Percentiles rank a stretch among this genome's conserved stretches.
Evolutionary conservation across 1,139 yeast genomes (phyloP).

Genomic region (Debaryomycetaceae sp.): DNA sequence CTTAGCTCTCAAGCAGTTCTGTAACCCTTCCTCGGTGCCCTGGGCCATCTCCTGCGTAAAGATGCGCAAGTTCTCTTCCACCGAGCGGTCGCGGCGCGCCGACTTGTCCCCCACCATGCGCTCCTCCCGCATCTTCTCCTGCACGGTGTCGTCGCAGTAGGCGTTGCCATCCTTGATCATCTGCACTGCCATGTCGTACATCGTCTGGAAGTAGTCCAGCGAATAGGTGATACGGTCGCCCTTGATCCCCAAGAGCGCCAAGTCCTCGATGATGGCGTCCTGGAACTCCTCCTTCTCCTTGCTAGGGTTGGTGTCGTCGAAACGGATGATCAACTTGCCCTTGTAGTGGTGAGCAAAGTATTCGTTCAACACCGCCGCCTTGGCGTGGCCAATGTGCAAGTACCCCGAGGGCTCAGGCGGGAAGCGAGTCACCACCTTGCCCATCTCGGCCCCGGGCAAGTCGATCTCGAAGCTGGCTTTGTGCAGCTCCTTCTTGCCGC

Average conservation of each 20-base stretch:
- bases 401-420: conserved; percentile 94
- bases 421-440: conserved; percentile 95
- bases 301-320: conserved; percentile 95
- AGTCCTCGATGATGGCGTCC: conserved; percentile 87
- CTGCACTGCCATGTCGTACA: conserved; percentile 81
- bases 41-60: conserved; percentile 88
- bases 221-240: conserved; percentile 86
- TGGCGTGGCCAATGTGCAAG: conserved; percentile 91
- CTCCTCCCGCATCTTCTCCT: conserved; percentile 94
- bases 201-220: conserved; percentile 84
- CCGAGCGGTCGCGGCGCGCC: conserved; percentile 81
- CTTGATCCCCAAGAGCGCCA: conserved; percentile 81
- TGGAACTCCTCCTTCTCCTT: conserved; percentile 93
- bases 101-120: conserved; percentile 95
- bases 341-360: conserved; percentile 91
- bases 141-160: conserved; percentile 92
- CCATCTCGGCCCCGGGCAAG: conserved; percentile 83
- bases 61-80: conserved; percentile 82
- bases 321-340: conserved; percentile 91
- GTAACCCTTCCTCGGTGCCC: conserved; percentile 86
- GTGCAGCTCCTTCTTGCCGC: conserved; percentile 72
- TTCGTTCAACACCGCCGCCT: conserved; percentile 93
- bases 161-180: conserved; percentile 94
- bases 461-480: conserved; percentile 93
- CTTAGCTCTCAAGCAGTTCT: conserved; percentile 92